Conservation (phyloP, 306 rosid species). For the Begonia peltatifolia region DNA sequence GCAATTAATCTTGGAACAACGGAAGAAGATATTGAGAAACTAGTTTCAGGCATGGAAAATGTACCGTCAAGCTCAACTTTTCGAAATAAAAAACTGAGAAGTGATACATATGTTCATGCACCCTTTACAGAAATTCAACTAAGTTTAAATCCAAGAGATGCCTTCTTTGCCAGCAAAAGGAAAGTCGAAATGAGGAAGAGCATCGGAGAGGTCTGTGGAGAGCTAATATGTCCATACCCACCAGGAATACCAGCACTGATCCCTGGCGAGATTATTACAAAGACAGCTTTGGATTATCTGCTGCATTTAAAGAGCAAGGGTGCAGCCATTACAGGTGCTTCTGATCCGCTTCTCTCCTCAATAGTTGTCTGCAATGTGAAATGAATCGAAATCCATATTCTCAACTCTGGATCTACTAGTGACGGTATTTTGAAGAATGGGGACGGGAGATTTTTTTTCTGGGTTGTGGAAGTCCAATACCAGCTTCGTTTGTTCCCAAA, state of each 20-base stretch:
- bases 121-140: conserved; percentile 35
- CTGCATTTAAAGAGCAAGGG: conserved; percentile 40
- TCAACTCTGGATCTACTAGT: too few relatives aligned
- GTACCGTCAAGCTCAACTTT: conserved; percentile 18
- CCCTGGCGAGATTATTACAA: conserved; percentile 62
- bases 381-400: too few relatives aligned
- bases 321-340: conserved; percentile 54
- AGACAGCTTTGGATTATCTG: conserved; percentile 48
- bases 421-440: too few relatives aligned
- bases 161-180: conserved; percentile 55
- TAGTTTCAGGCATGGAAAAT: conserved; percentile 46
- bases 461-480: too few relatives aligned
- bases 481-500: too few relatives aligned
- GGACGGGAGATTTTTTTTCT: too few relatives aligned
- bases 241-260: conserved; percentile 75
- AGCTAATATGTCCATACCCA: conserved; percentile 72
- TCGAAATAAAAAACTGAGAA: conserved; percentile 15
- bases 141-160: conserved; percentile 69
- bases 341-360: conserved; percentile 59
- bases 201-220: conserved; percentile 61
- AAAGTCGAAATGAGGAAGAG: conserved; percentile 38
- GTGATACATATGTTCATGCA: conserved; percentile 4
- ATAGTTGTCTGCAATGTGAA: conserved; percentile 36
- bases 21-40: conserved; percentile 47
- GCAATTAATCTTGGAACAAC: conserved; percentile 65